Evolutionary conservation across 257 asterid species (phyloP).

Genomic region (Jacaranda copaia): DNA sequence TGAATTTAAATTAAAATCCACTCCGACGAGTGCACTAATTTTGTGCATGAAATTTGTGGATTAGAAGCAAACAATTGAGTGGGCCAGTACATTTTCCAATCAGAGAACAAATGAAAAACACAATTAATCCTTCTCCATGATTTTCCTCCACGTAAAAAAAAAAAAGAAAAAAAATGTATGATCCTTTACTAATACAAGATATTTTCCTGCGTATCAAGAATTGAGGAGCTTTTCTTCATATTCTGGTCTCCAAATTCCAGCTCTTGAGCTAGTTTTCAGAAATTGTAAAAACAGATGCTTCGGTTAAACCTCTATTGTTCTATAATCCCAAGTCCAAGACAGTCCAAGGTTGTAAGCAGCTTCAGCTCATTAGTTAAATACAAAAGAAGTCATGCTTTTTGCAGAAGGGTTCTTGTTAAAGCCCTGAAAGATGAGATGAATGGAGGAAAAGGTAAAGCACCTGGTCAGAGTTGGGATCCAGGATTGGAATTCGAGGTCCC

Average conservation of each 20-base stretch:
- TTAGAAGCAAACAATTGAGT: conserved; percentile 2
- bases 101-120: not conserved
- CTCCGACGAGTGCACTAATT: too few relatives aligned
- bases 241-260: conserved; percentile 24
- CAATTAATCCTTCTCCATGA: not conserved
- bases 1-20: too few relatives aligned
- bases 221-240: not conserved
- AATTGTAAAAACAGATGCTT: conserved; percentile 43
- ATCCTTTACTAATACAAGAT: conserved; percentile 8
- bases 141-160: conserved; percentile 54
- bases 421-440: conserved; percentile 79
- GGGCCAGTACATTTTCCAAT: conserved; percentile 23
- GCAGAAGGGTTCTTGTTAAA: conserved; percentile 46
- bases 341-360: conserved; percentile 36
- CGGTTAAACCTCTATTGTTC: conserved; percentile 53
- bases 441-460: conserved; percentile 60
- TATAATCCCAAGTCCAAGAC: conserved; percentile 41
- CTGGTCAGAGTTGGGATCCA: conserved; percentile 84
- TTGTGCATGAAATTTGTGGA: not conserved
- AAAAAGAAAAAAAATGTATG: conserved; percentile 30
- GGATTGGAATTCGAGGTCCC: conserved; percentile 90
- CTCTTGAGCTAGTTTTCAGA: not conserved
- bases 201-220: too few relatives aligned
- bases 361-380: conserved; percentile 39
- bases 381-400: conserved; percentile 33